Evolutionary conservation across 148 eudicot genomes (phyloP), one percentile per base, ranked within the genome.

Genomic region (Tetragonia tetragonoides): DNA sequence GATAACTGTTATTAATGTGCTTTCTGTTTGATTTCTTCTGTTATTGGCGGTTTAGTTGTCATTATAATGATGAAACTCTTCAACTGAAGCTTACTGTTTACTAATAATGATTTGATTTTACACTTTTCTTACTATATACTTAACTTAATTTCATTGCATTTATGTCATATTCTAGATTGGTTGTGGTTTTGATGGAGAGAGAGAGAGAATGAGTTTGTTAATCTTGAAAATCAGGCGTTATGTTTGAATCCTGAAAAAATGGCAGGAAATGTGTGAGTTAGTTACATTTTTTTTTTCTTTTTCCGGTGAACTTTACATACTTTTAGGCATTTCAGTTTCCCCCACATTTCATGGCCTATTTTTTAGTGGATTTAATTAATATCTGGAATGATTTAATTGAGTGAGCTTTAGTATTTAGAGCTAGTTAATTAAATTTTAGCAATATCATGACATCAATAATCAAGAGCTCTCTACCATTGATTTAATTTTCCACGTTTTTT

Each of bases 181-280:
- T 69, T 42, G n/a, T 8, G 20, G 6, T 6, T n/a, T 5, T 44
- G 28, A 20, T n/a, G 28, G 21, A 46, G 56, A 12, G 39, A 14
- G 60, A 49, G n/a, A 49, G 20, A 23, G 60, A 44, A 37, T 17
- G 9, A 49, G 12, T 46, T 39, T 47, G 41, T 24, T 28, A 72
- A 40, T 74, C 39, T 74, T 34, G 49, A 37, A 70, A 70, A 47
- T 10, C 46, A 66, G 67, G 77, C 78, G 76, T 70, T 80, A 28
- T 7, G 11, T 15, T 54, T 21, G 34, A 62, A 40, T 81, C 80
- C 80, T 70, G 23, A 7, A 64, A 72, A 72, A 64, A 65, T 72
- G 77, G 73, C 80, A 7, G 47, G 34, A 76, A 70, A 75, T 76
- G 7, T 63, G 73, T 8, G 21, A 54, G 39, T 70, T 63, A 0